Base-by-base conservation (phyloP, 2,329 filamentous ascomycete species). In the Graphiopsis chlorocephala region DNA sequence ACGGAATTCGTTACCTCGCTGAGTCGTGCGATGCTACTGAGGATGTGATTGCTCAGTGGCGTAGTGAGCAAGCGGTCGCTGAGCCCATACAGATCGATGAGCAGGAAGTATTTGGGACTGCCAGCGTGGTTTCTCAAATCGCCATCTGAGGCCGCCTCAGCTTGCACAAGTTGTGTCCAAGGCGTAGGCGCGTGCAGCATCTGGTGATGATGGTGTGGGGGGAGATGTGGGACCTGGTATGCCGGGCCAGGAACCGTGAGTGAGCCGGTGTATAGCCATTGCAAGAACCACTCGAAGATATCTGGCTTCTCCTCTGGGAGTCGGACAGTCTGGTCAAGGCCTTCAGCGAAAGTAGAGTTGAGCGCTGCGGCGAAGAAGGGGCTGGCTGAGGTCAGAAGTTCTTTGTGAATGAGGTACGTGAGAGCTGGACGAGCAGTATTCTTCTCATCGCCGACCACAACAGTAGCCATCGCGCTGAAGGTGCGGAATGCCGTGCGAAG, bases 331-430 rank as follows among this genome's bases (percentile, higher is more conserved):
- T 81, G 78, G 25, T 77, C 72, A 25, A 73, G 68, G 26, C 78
- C 77, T 74, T 84, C 82, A 52, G 78, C 73, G 69, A 84, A 84
- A 11, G 75, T 71, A 59, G 79, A 78, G 31, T 78, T 79, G 55
- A 84, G 78, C 3, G 82, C 81, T 48, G 81, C 82, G 59, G 79
- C 77, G 74, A 85, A 84, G 75, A 83, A 84, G 25, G 81, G 79
- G 2, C 79, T 82, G 69, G 79, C 75, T 8, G 71, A 66, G 2
- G 78, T 80, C n/a, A 84, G 75, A 33, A 84, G 77, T 42, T 80
- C 77, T 52, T 79, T 81, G 73, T 84, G 82, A 14, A 84, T 73
- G 60, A 77, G 73, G 69, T 81, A 84, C 17, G 72, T 76, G 5
- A 75, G 78, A 23, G 71, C 67, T 12, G 75, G 72, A 25, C 71